Evolutionary conservation across 352 stramenopile species (phyloP), one percentile per base, ranked within the genome.

Genomic region (Globisporangium iwayamae): DNA sequence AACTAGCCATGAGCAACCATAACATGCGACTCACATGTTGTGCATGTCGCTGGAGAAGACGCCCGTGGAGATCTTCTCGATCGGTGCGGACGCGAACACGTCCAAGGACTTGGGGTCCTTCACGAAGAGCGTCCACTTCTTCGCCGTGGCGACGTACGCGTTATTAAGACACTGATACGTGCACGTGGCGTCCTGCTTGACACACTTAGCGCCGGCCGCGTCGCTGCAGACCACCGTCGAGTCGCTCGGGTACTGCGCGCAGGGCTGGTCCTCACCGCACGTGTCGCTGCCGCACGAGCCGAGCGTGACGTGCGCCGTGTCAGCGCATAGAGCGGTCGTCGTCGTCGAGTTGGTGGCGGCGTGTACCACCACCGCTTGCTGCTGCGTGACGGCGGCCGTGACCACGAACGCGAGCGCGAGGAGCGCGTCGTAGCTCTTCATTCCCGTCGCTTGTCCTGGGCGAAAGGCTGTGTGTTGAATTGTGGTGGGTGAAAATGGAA

Each of bases 61-160:
- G 45, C 77, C 65, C 45, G 60, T 63, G 10, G 32, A 68, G 60
- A 91, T 73, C 5, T 68, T 66, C 43, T 83, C 68, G 36, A 93
- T 72, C 20, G 76, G 75, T 22, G 84, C 84, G 18, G 77, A 74
- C 14, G 82, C 75, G 57, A 84, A 87, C 25, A 46, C 2, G 22
- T 68, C 64, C 36, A 60, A 71, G n/a, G 65, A 56, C 43, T 56
- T 62, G 0, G 82, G 82, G 0, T 85, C 70, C 63, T 93, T 91
- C 7, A 91, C 70, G 52, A 90, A 90, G n/a, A 93, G 70, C 52
- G 75, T 91, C 62, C 79, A 83, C 62, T 87, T 86, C 32, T 59
- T 60, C 20, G 51, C n/a, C 4, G 68, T 41, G 5, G 69, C 58
- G 60, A 85, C 87, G 74, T 83, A 93, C 7, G 79, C 68, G 11